Conservation (phyloP, 1,284 basidiomycete species). For the Exobasidium rhododendri region DNA sequence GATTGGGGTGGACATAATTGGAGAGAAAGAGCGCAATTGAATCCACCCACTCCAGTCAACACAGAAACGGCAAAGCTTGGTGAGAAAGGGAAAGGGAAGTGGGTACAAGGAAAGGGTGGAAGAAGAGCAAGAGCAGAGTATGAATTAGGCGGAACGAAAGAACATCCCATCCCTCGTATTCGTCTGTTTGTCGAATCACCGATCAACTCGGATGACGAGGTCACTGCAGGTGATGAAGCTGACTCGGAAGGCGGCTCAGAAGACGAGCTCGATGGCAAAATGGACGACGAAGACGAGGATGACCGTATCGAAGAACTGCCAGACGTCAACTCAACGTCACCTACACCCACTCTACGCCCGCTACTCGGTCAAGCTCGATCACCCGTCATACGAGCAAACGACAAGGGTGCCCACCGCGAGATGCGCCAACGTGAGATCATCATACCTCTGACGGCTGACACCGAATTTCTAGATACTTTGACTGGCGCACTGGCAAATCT, state of each 20-base stretch:
- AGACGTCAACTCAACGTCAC: background rate
- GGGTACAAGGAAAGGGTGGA: slow-evolving; percentile 48
- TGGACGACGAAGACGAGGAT: slow-evolving; percentile 18
- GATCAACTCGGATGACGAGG: slow-evolving; percentile 38
- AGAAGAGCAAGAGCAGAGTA: slow-evolving; percentile 55
- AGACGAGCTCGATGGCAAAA: slow-evolving; percentile 20
- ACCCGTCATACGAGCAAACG: slow-evolving; percentile 3
- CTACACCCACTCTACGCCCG: slow-evolving; percentile 8
- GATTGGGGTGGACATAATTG: slow-evolving; percentile 24
- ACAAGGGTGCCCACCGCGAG: background rate
- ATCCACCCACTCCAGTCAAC: background rate
- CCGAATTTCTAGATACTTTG: slow-evolving; percentile 75
- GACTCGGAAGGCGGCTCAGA: slow-evolving; percentile 14
- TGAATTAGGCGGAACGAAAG: slow-evolving; percentile 54
- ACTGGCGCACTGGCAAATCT: slow-evolving; percentile 70
- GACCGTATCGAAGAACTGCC: slow-evolving; percentile 30
- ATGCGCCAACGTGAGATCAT: slow-evolving; percentile 63
- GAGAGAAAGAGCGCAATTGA: slow-evolving; percentile 13
- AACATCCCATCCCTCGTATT: slow-evolving; percentile 54
- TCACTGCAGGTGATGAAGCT: slow-evolving; percentile 13
- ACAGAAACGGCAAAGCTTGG: background rate
- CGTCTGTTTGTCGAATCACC: slow-evolving; percentile 51
- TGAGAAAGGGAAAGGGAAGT: slow-evolving; percentile 17
- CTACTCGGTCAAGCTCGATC: background rate
- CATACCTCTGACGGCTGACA: slow-evolving; percentile 77